A percentile compares a stretch with the other conserved stretches of the same genome.
Evolutionary conservation across 495 filamentous ascomycete species (phyloP).

Genomic region (Neurospora africana): DNA sequence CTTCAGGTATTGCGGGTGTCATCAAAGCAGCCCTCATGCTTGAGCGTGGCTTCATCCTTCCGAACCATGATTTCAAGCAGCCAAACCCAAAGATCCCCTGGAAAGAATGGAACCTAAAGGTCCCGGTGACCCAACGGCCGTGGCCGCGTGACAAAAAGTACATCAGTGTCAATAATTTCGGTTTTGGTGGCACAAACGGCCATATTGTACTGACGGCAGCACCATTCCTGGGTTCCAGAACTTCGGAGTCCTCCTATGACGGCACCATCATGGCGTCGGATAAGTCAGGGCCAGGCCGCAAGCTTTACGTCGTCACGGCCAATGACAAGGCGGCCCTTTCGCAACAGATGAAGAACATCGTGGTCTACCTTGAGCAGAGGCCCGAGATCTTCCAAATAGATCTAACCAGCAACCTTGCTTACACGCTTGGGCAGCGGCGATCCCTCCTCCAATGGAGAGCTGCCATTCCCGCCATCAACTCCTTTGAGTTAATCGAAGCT

Average conservation of each 20-base stretch:
- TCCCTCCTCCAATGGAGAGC: constrained; percentile 31
- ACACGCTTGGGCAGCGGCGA: constrained; percentile 32
- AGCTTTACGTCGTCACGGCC: constrained; percentile 36
- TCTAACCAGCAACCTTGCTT: constrained; percentile 28
- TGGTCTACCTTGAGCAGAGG: constrained; percentile 36
- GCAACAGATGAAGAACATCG: constrained; percentile 32
- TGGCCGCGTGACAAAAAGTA: constrained; percentile 28
- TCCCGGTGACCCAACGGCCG: constrained; percentile 23
- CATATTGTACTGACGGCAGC: constrained; percentile 44
- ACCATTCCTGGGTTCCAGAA: constrained; percentile 11
- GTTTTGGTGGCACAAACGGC: constrained; percentile 43
- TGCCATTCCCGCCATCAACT: constrained; percentile 32
- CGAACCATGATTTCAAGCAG: constrained; percentile 40
- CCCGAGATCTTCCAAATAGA: constrained; percentile 36
- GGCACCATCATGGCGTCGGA: constrained; percentile 8
- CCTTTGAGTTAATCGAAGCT: constrained; percentile 35
- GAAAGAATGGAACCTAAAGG: constrained; percentile 36
- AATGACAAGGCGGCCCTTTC: constrained; percentile 35
- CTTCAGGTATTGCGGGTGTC: constrained; percentile 39
- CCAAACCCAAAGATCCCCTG: constrained; percentile 42
- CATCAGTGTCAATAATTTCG: constrained; percentile 34
- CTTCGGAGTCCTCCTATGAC: constrained; percentile 3
- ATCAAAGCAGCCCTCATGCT: constrained; percentile 49
- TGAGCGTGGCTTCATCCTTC: constrained; percentile 39
- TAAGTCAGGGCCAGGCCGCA: constrained; percentile 20